phyloP scores from a whole-genome alignment of 495 filamentous ascomycete species.

The Cercophora newfieldiana region DNA sequence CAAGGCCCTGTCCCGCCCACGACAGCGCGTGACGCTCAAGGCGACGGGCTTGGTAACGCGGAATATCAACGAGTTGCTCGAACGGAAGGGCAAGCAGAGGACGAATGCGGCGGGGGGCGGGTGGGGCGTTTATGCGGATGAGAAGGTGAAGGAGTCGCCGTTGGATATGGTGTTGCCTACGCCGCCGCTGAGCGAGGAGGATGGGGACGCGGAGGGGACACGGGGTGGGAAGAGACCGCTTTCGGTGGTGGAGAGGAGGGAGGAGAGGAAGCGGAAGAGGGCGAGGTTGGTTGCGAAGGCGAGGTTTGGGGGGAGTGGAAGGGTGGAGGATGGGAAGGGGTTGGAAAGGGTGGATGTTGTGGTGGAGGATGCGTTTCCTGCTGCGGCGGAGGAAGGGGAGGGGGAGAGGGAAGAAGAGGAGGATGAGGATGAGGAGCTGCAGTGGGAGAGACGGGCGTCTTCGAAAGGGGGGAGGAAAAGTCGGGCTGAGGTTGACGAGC shows the following conservation, averaged over 20 bases:
- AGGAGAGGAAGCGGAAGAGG: constrained; percentile 42
- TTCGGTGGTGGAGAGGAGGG: constrained; percentile 29
- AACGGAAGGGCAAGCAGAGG: constrained; percentile 63
- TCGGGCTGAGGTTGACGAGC: constrained; percentile 30
- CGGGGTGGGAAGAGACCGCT: constrained; percentile 12
- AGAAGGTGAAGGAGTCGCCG: constrained; percentile 57
- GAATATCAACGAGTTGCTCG: constrained; percentile 64
- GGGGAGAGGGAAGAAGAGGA: constrained; percentile 20
- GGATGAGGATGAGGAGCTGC: constrained; percentile 19
- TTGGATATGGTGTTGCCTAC: constrained; percentile 51
- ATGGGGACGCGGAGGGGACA: background rate
- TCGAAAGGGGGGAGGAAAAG: constrained; percentile 30
- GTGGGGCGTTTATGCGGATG: constrained; percentile 75
- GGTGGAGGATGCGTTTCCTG: constrained; percentile 57
- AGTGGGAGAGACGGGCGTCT: background rate
- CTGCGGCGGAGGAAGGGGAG: constrained; percentile 28
- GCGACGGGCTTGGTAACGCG: constrained; percentile 65
- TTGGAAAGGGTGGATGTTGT: constrained; percentile 63
- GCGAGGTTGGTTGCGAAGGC: constrained; percentile 49
- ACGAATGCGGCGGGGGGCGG: constrained; percentile 70
- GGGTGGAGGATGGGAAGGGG: constrained; percentile 54
- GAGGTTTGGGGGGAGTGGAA: constrained; percentile 55
- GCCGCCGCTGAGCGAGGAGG: constrained; percentile 37
- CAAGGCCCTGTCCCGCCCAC: constrained; percentile 68
- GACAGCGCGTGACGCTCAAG: constrained; percentile 66